Evolutionary conservation across 2,329 filamentous ascomycete genomes (phyloP), one percentile per base, ranked within the genome.

Genomic region (Sclerotinia nivalis): DNA sequence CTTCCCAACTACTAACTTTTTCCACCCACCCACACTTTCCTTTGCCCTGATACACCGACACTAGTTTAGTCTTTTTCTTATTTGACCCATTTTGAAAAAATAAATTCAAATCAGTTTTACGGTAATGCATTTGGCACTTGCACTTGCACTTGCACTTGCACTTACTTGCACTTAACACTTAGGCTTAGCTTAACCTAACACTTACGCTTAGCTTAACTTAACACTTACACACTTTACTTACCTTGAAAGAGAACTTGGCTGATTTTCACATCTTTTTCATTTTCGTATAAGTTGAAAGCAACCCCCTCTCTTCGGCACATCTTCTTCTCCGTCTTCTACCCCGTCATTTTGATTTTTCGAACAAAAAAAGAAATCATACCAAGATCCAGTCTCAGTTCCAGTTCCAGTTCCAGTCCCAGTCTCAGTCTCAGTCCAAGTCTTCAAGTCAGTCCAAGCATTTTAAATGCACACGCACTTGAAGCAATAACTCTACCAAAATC

Each of bases 241-340:
- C 37, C 34, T 37, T n/a, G n/a, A n/a, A n/a, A n/a, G n/a, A n/a
- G n/a, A n/a, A n/a, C n/a, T n/a, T n/a, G 1, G 7, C 10, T 20
- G 18, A 12, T 31, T 58, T 8, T 40, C 22, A 28, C 18, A 40
- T 54, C 61, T 65, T 40, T 40, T 40, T 28, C n/a, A 13, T 52
- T 68, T 68, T 40, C 71, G 70, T 75, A 75, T 74, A 75, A 74
- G 71, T 70, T 68, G 31, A 69, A 62, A 50, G 45, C 59, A 47
- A 13, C 31, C 22, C 68, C 67, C 60, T 70, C 72, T 73, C 71
- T 71, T 74, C 73, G 74, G 73, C 71, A 74, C 70, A 73, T 74
- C 73, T 68, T 70, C 69, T 72, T 58, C 69, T 74, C 74, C 73
- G 71, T 69, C 70, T 45, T 70, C 31, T 70, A 70, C 70, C 71